phyloP scores from a whole-genome alignment of 495 filamentous ascomycete genomes.

The Tetracladium setigerum region DNA sequence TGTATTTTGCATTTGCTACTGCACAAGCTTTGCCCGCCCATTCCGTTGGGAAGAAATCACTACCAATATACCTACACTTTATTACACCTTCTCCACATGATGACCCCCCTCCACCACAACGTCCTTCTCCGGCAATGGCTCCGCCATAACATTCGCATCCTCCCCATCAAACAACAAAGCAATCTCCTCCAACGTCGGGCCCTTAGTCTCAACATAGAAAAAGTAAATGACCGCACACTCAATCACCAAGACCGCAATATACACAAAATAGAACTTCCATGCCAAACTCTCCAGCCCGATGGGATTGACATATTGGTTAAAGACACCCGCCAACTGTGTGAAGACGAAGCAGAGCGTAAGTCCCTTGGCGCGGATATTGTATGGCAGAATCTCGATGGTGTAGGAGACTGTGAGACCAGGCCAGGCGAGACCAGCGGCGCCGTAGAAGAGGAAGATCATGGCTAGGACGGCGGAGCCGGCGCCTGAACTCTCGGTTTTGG shows the following conservation, averaged over 20 bases:
- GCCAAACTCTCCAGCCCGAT: conserved; percentile 2
- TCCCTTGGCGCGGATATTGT: conserved; percentile 10
- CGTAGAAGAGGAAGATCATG: conserved; percentile 22
- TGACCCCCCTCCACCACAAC: too few species aligned
- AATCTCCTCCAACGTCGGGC: conserved; percentile 31
- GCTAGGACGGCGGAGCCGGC: conserved; percentile 15
- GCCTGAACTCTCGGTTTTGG: background rate
- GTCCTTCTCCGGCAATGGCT: background rate
- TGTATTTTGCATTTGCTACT: too few species aligned
- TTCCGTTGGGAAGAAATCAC: too few species aligned
- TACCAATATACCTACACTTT: too few species aligned
- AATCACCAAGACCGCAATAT: conserved; percentile 21
- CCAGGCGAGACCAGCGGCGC: conserved; percentile 1
- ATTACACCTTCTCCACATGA: too few species aligned
- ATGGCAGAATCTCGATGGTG: conserved; percentile 9
- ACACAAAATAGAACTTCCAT: conserved; percentile 26
- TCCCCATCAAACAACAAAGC: conserved; percentile 52
- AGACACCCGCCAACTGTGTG: background rate
- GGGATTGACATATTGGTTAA: conserved; percentile 15
- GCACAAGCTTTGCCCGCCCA: too few species aligned
- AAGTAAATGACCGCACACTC: conserved; percentile 22
- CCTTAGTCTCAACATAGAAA: conserved; percentile 25
- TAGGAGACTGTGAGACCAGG: conserved; percentile 3
- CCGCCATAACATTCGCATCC: conserved; percentile 34
- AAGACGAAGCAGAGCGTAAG: background rate